These are phyloP conservation scores for Trichoderma asperelloides DNA, from an alignment of 495 filamentous ascomycete genomes.

Conservation along the genomic window DNA sequence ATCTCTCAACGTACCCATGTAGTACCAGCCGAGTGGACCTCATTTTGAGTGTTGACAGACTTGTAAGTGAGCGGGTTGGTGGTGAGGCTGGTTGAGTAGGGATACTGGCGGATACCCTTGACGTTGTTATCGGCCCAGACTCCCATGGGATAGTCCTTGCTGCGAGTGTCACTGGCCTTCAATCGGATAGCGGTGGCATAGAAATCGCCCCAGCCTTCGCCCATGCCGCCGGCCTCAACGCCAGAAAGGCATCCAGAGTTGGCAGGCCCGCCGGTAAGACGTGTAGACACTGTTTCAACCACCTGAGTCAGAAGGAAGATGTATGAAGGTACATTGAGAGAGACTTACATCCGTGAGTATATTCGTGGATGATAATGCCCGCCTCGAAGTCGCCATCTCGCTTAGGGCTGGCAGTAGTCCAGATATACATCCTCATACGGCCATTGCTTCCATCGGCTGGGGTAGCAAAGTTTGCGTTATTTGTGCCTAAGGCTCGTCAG, in stretches of 20 bases:
- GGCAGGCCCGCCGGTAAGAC: constrained; percentile 47
- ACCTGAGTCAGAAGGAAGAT: constrained; percentile 5
- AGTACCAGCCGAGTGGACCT: constrained; percentile 39
- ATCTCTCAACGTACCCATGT: no score
- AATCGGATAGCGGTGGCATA: constrained; percentile 42
- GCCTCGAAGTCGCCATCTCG: constrained; percentile 40
- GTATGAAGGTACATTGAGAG: not conserved
- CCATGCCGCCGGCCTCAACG: constrained; percentile 42
- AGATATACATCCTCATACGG: constrained; percentile 45
- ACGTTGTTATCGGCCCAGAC: constrained; percentile 34
- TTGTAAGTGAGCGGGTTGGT: constrained; percentile 40
- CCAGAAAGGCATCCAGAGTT: constrained; percentile 38
- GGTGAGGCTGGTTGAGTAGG: constrained; percentile 40
- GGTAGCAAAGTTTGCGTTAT: constrained; percentile 41
- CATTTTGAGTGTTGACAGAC: constrained; percentile 27
- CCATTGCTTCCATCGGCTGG: constrained; percentile 39
- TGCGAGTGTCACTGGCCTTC: constrained; percentile 36
- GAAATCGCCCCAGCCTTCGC: constrained; percentile 49
- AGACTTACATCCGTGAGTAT: constrained; percentile 31
- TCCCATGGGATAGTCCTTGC: constrained; percentile 36
- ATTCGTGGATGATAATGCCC: constrained; percentile 41
- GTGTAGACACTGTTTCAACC: constrained; percentile 31
- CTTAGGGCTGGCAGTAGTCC: constrained; percentile 29
- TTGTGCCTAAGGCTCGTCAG: constrained; percentile 16
- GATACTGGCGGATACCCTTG: constrained; percentile 37